phyloP scores from a whole-genome alignment of 2,329 filamentous ascomycete genomes.

The Anisogramma anomala region DNA sequence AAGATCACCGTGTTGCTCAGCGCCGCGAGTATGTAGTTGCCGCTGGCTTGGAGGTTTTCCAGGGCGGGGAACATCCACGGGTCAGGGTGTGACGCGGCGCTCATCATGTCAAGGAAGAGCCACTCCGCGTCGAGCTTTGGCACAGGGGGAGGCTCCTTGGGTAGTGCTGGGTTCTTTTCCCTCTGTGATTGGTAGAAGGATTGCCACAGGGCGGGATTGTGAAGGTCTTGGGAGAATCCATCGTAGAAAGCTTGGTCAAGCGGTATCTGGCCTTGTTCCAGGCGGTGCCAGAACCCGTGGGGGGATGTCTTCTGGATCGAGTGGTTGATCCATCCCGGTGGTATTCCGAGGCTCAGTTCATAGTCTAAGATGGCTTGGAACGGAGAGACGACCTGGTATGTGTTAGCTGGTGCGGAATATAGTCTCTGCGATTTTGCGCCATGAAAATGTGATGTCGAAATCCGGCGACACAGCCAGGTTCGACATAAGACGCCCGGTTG shows the following conservation, averaged over 20 bases:
- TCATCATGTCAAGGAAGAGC: constrained; percentile 91
- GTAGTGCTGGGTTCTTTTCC: constrained; percentile 29
- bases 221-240: constrained; percentile 65
- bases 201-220: constrained; percentile 55
- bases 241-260: constrained; percentile 66
- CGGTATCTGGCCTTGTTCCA: constrained; percentile 73
- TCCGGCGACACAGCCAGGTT: neutral
- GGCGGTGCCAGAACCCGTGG: constrained; percentile 72
- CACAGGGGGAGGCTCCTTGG: constrained; percentile 42
- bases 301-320: constrained; percentile 71
- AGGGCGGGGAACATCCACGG: constrained; percentile 84
- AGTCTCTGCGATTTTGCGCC: no score
- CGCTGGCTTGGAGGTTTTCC: constrained; percentile 50
- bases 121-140: constrained; percentile 65
- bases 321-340: constrained; percentile 82
- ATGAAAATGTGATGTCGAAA: neutral
- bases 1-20: constrained; percentile 87
- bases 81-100: constrained; percentile 55
- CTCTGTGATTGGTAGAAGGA: constrained; percentile 44
- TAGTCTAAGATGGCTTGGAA: constrained; percentile 92
- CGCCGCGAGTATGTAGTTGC: constrained; percentile 63
- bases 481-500: no score
- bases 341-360: constrained; percentile 64
- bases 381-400: constrained; percentile 68
- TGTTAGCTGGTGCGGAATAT: constrained; percentile 13